Evolutionary conservation across 2,329 filamentous ascomycete species (phyloP).

Genomic region (Beauveria varroae): DNA sequence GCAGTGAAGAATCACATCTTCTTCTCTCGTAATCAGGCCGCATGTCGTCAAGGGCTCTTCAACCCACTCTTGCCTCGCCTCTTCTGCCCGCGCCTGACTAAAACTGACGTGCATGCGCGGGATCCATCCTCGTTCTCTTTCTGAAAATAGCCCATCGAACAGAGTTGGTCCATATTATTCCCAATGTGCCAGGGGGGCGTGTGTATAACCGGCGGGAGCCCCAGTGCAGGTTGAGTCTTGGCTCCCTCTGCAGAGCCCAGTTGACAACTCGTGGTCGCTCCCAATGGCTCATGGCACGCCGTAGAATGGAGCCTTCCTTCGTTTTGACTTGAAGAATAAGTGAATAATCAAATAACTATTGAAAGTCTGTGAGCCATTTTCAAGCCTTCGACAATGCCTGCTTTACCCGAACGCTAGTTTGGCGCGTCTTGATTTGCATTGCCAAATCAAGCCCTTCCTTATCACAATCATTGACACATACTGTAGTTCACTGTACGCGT

Average conservation of each 20-base stretch:
- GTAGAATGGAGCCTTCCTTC: neutral
- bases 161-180: neutral
- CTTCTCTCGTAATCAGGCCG: neutral
- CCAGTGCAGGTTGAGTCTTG: neutral
- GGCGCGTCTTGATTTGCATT: neutral
- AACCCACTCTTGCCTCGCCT: neutral
- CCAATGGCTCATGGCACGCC: neutral
- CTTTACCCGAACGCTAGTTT: neutral
- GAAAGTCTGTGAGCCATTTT: neutral
- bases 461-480: neutral
- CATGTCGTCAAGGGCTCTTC: neutral
- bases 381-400: neutral
- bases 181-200: neutral
- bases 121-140: neutral
- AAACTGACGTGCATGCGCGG: conserved; percentile 8
- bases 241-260: neutral
- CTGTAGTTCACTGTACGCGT: neutral
- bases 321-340: neutral
- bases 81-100: neutral
- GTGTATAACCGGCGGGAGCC: neutral
- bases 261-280: neutral
- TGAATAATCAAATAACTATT: neutral
- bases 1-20: neutral
- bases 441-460: neutral
- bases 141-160: neutral